phyloP scores from a whole-genome alignment of 148 eudicot genomes.

The Rhododendron kiyosumense region DNA sequence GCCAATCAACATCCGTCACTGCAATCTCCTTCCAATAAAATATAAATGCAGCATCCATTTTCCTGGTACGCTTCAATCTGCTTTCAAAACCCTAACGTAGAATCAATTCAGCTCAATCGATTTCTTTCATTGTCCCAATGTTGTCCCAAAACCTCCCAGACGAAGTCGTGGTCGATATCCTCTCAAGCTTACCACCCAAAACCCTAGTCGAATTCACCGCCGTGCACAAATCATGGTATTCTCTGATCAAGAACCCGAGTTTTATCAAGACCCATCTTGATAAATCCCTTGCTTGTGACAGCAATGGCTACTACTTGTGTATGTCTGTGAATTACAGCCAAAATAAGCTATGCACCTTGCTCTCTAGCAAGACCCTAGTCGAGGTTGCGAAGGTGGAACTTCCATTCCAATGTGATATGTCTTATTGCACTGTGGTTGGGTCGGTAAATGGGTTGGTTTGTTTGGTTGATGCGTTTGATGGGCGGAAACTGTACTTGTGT shows the following conservation, averaged over 20 bases:
- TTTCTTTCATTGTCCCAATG: background rate
- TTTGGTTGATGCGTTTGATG: background rate
- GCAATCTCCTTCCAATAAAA: background rate
- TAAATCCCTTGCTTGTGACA: background rate
- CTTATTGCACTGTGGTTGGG: background rate
- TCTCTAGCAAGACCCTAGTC: background rate
- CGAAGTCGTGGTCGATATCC: slow-evolving; percentile 15
- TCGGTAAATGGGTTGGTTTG: background rate
- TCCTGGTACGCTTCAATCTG: background rate
- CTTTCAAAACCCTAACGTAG: background rate
- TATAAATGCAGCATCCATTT: background rate
- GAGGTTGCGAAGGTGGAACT: background rate
- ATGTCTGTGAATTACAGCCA: background rate
- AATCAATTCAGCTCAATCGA: background rate
- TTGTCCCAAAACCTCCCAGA: slow-evolving; percentile 2
- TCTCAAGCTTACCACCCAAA: slow-evolving; percentile 6
- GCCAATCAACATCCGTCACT: background rate
- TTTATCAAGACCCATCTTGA: slow-evolving; percentile 17
- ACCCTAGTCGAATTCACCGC: slow-evolving; percentile 8
- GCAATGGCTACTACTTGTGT: slow-evolving; percentile 6
- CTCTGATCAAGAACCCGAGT: slow-evolving; percentile 11
- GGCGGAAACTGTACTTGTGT: slow-evolving; percentile 1
- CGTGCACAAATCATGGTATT: slow-evolving; percentile 19
- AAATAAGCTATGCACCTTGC: background rate
- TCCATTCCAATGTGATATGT: background rate